A percentile compares a stretch with the other conserved stretches of the same genome.
phyloP scores from a whole-genome alignment of 176 grass and related monocot species.

The Alloteropsis semialata region DNA sequence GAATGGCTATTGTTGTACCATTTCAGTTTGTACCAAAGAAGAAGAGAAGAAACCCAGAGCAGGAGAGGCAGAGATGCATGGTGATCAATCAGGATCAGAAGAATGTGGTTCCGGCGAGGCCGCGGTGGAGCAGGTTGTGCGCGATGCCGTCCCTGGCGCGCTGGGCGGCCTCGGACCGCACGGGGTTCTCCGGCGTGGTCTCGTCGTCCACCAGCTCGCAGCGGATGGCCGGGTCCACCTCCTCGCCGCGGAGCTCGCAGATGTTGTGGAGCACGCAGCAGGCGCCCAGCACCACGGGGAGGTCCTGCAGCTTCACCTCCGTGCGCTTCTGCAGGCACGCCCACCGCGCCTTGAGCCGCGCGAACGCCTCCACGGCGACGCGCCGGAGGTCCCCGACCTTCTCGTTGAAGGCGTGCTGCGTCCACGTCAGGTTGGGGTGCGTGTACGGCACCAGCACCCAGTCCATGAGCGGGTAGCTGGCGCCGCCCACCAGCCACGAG shows the following conservation, averaged over 20 bases:
- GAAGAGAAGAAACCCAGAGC: neutral
- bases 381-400: conserved; percentile 68
- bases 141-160: conserved; percentile 75
- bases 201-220: conserved; percentile 74
- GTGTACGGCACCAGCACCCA: conserved; percentile 96
- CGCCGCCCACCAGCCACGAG: conserved; percentile 65
- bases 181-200: conserved; percentile 62
- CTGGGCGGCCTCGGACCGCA: conserved; percentile 51
- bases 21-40: neutral
- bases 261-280: conserved; percentile 98
- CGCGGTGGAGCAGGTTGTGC: conserved; percentile 89
- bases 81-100: conserved; percentile 35
- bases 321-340: conserved; percentile 89
- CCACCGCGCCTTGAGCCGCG: conserved; percentile 75
- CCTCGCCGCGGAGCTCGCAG: conserved; percentile 70
- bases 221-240: conserved; percentile 49
- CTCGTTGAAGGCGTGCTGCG: conserved; percentile 94
- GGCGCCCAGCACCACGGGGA: conserved; percentile 86
- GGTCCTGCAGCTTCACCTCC: conserved; percentile 93
- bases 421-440: conserved; percentile 93
- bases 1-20: conserved; percentile 36
- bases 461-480: conserved; percentile 84
- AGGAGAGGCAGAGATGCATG: neutral
- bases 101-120: conserved; percentile 76
- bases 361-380: conserved; percentile 64